Base-by-base conservation (phyloP, 176 grass and related monocot species). In the Eragrostis curvula region DNA sequence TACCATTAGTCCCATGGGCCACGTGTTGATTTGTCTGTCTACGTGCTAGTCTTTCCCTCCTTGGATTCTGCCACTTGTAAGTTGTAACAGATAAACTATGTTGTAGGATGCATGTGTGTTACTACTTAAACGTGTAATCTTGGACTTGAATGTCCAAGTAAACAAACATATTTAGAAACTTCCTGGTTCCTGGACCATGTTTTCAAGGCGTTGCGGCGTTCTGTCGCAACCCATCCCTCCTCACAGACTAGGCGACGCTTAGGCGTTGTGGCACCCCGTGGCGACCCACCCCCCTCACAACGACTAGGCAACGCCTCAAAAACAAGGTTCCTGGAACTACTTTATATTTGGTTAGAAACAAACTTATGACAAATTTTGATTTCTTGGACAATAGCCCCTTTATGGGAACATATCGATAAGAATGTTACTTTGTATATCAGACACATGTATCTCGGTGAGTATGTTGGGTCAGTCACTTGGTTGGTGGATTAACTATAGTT, bases 51-150 rank as follows among this genome's bases (percentile, higher is more conserved):
- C 0, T 62, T 77, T 77, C 61, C 13, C 41, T 62, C 42, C 18
- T 47, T 63, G 40, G 24, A 18, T 25, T 77, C 57, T 27, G 15
- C 41, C 42, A 44, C n/a, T n/a, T n/a, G n/a, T n/a, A n/a, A n/a
- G n/a, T 77, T 62, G 3, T 44, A 64, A 47, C 27, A 2, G 32
- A 66, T 20, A 23, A 43, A 21, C 43, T 53, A 53, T 14, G 6
- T 50, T 53, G 59, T 61, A 66, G 47, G 46, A 21, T 11, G 3
- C 18, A 83, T 52, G 46, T 74, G 21, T 30, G 51, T 29, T 50
- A 53, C 23, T 65, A 66, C 60, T 43, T 84, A 69, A 17, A 9
- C 57, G 11, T 21, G 57, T 29, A 70, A 58, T 58, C 50, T 58
- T 57, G 9, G 39, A 28, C 20, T 25, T 44, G 17, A 17, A 81